Conservation (phyloP, 2,329 filamentous ascomycete genomes). For the Sporothrix inflata region DNA sequence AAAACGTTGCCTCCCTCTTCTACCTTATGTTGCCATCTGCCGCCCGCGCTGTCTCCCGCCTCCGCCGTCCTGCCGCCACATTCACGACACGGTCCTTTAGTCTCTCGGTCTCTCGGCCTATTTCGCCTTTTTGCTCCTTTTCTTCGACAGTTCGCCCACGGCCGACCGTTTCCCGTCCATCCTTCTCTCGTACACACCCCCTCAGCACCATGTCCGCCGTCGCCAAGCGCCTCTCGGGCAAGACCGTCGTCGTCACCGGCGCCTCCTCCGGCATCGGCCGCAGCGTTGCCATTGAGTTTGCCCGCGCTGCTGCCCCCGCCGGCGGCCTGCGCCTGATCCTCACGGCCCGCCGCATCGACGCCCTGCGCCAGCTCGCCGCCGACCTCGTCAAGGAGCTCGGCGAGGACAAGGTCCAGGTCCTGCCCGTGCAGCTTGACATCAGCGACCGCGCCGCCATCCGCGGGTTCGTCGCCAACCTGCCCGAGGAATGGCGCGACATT, state of each 20-base stretch:
- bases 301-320: slow-evolving; percentile 72
- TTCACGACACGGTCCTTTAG: background rate
- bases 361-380: slow-evolving; percentile 72
- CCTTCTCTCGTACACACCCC: background rate
- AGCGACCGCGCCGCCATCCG: slow-evolving; percentile 76
- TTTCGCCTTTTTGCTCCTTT: background rate
- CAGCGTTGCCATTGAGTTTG: slow-evolving; percentile 86
- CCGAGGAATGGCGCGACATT: slow-evolving; percentile 80
- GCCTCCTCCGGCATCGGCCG: slow-evolving; percentile 91
- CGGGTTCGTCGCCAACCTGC: slow-evolving; percentile 71
- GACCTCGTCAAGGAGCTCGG: slow-evolving; percentile 79
- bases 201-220: slow-evolving; percentile 33
- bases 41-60: slow-evolving; percentile 9
- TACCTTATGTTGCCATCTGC: slow-evolving; percentile 29
- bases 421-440: slow-evolving; percentile 84
- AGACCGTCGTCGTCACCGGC: slow-evolving; percentile 89
- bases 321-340: slow-evolving; percentile 76
- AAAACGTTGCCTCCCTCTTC: background rate
- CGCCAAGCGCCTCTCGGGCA: slow-evolving; percentile 85
- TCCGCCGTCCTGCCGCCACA: slow-evolving; percentile 7
- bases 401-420: slow-evolving; percentile 82
- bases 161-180: background rate
- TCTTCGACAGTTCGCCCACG: background rate
- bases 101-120: background rate
- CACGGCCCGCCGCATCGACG: slow-evolving; percentile 83